A percentile compares a stretch with the other conserved stretches of the same genome.
Evolutionary conservation across 345 rosid genomes (phyloP).

Genomic region (Eucalyptus fibrosa): DNA sequence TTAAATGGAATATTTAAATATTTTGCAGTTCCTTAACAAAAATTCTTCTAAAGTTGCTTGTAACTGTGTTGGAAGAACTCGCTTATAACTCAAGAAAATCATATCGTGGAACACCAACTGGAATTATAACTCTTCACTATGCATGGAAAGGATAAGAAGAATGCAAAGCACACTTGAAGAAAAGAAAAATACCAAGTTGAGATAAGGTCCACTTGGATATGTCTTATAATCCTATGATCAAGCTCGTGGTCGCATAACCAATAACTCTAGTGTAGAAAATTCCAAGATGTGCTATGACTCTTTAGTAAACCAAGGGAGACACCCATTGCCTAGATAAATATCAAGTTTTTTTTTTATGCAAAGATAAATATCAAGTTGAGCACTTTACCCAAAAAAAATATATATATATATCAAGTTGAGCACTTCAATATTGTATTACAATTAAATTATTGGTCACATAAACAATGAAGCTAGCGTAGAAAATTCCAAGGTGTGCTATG

Average conservation of each 20-base stretch:
- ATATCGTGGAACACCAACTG: neutral
- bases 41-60: neutral
- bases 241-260: neutral
- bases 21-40: neutral
- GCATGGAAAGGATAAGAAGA: neutral
- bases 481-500: neutral
- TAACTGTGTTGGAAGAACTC: neutral
- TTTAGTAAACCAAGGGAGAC: neutral
- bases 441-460: neutral
- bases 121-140: neutral
- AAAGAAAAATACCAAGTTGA: neutral
- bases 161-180: neutral
- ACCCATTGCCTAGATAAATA: neutral
- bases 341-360: neutral
- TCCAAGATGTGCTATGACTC: neutral
- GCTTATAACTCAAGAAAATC: neutral
- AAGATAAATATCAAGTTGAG: neutral
- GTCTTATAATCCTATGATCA: neutral
- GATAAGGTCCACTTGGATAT: neutral
- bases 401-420: neutral
- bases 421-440: neutral
- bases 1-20: neutral
- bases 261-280: neutral
- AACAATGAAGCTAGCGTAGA: neutral
- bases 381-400: neutral